Evolutionary conservation across 345 rosid species (phyloP).

Genomic region (Syzygium aromaticum): DNA sequence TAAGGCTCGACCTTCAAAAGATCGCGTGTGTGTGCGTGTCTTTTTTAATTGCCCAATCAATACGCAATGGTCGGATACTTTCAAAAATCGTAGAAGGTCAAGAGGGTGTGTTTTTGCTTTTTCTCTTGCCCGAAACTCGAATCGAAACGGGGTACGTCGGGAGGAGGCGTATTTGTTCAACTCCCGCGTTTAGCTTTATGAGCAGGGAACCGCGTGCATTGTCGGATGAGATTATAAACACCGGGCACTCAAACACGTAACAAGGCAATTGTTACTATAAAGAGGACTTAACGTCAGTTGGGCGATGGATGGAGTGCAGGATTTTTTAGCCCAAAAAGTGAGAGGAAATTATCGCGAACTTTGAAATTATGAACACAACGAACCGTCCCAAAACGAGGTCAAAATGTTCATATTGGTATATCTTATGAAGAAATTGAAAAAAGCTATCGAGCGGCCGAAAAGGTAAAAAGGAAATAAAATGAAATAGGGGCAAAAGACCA

Average conservation of each 20-base stretch:
- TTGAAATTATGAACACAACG: too few species aligned
- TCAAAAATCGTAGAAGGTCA: rapidly evolving
- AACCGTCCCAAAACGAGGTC: too few species aligned
- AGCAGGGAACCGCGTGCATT: not conserved
- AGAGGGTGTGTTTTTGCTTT: not conserved
- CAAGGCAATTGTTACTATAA: not conserved
- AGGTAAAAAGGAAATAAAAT: not conserved
- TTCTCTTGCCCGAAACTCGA: not conserved
- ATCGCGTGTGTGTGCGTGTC: rapidly evolving
- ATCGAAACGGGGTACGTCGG: not conserved
- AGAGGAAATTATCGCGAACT: too few species aligned
- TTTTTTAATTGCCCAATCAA: not conserved
- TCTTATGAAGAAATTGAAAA: not conserved
- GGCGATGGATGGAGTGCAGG: too few species aligned
- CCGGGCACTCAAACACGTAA: rapidly evolving
- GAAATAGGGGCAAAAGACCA: not conserved
- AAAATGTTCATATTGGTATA: not conserved
- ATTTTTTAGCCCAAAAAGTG: too few species aligned
- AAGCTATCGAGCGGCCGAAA: not conserved
- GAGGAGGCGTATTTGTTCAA: too few species aligned
- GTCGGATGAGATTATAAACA: not conserved
- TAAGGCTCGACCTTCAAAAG: rapidly evolving
- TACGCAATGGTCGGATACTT: too few species aligned
- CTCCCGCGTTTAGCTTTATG: not conserved
- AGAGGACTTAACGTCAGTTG: not conserved